Percentiles rank a stretch among this genome's conserved stretches.
Conservation (phyloP, 2,329 filamentous ascomycete genomes). For the Epicoccum nigrum region DNA sequence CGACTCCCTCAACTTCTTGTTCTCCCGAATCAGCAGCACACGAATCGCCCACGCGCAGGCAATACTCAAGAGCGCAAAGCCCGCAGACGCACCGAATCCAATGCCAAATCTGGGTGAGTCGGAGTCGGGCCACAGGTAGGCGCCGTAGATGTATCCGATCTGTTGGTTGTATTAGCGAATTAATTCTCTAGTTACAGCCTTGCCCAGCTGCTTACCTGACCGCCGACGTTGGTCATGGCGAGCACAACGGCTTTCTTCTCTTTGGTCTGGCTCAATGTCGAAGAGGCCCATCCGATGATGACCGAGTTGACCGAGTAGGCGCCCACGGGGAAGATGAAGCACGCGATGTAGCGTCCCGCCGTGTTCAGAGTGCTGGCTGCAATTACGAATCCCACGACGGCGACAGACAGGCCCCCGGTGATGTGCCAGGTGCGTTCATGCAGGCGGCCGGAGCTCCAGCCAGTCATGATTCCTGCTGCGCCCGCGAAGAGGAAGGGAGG, state of each 20-base stretch:
- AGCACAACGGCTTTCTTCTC: conserved; percentile 41
- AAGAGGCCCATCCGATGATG: conserved; percentile 39
- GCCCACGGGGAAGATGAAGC: conserved; percentile 41
- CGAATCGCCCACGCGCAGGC: conserved; percentile 39
- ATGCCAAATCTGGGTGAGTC: conserved; percentile 36
- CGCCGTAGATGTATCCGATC: conserved; percentile 40
- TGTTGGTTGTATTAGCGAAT: no score
- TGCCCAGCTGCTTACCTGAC: no score
- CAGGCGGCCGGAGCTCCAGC: conserved; percentile 57
- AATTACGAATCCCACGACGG: conserved; percentile 52
- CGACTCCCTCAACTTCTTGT: conserved; percentile 29
- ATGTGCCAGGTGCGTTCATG: conserved; percentile 61
- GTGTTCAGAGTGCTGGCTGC: conserved; percentile 37
- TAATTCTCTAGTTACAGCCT: no score
- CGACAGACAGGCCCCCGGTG: conserved; percentile 49
- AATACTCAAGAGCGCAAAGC: conserved; percentile 35
- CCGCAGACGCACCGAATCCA: conserved; percentile 38
- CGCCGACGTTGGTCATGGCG: conserved; percentile 38
- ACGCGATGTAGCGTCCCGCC: conserved; percentile 36
- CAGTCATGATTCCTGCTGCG: conserved; percentile 54
- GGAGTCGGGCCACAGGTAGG: conserved; percentile 35
- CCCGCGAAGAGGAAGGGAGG: conserved; percentile 58
- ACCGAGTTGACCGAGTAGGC: conserved; percentile 41
- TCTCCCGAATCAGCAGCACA: conserved; percentile 36
- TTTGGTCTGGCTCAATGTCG: conserved; percentile 36